Base-by-base conservation (phyloP, 352 stramenopile genomes). In the Phytopythium ostracodes region DNA sequence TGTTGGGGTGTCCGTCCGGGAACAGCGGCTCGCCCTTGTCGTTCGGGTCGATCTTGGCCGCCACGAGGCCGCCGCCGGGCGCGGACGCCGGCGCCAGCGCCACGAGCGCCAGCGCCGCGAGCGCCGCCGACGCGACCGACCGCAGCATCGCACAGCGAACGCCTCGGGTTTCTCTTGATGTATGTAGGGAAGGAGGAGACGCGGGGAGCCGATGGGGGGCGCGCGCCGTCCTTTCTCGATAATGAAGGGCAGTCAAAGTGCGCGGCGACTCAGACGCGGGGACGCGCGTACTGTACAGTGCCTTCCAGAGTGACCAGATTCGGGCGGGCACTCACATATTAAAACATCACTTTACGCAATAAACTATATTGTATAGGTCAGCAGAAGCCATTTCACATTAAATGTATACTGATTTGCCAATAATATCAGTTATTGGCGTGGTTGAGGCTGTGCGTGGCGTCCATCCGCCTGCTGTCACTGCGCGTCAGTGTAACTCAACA, bases 21-120 rank as follows among this genome's bases (percentile, higher is more conserved):
- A 92, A 94, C 25, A 92, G 79, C 63, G 84, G 84, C 43, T 86
- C 76, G 59, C 80, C 77, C 67, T 91, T 91, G 67, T 83, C 81
- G 50, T 89, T 91, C 55, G 81, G 79, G 67, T 88, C 73, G 52
- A 87, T 79, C 35, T 63, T 72, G 4, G 70, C 57, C n/a, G 56
- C 64, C 20, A 59, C 72, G 46, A 73, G 63, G 11, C 54, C n/a
- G 63, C 54, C n/a, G 63, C 70, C 46, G 71, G 67, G 15, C 54
- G 29, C 31, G 17, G 7, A 15, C 36, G 33, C 24, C 50, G 29
- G 47, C 47, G 27, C 47, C 25, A 54, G 47, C 47, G 27, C 43
- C 20, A 17, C n/a, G 43, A 59, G 46, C 17, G 47, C 42, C 35
- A 60, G 54, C 43, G 60, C 60, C 60, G 58, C 65, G 24, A 73